Base-by-base conservation (phyloP, 768 basidiomycete genomes). In the Calvatia gigantea region DNA sequence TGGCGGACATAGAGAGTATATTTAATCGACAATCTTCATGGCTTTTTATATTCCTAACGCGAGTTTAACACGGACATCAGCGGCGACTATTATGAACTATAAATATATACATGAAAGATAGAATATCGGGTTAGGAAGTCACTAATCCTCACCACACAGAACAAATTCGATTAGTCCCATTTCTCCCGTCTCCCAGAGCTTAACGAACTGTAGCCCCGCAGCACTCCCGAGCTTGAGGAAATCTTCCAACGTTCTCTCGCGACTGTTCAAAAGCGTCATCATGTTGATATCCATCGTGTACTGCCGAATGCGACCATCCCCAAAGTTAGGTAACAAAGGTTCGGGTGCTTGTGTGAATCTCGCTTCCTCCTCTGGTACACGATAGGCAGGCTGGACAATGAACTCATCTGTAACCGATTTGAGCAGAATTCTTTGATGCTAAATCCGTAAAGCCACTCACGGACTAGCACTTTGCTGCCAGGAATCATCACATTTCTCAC, bases 311-410 rank as follows among this genome's bases (percentile, higher is more conserved):
- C 65, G 67, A 1, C 75, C 79, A 6, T 71, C 67, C 15, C 77
- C 78, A 49, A 73, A 80, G 61, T 80, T 80, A 4, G 79, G 70
- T 2, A 81, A 67, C 46, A 82, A 64, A 0, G 77, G 80, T 50
- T 73, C 71, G 0, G 78, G 79, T 0, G 75, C 78, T 58, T 66
- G 59, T 41, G 31, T 33, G 48, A 35, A 58, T 12, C 11, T 38
- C 8, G 54, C 47, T 42, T 49, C 39, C 6, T 3, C 17, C 7
- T 48, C 45, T 25, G 46, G 49, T 23, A 59, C 54, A 14, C 64
- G 56, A 17, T 62, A 60, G 2, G 64, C 64, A 41, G 67, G 62
- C 53, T 70, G 72, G 6, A 75, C 60, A 28, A 75, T 65, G 57
- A 67, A 70, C 53, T 76, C 74, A 53, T 75, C 74, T 76, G 51